Conservation (phyloP, 176 grass and related monocot species). For the Carex pumila region DNA sequence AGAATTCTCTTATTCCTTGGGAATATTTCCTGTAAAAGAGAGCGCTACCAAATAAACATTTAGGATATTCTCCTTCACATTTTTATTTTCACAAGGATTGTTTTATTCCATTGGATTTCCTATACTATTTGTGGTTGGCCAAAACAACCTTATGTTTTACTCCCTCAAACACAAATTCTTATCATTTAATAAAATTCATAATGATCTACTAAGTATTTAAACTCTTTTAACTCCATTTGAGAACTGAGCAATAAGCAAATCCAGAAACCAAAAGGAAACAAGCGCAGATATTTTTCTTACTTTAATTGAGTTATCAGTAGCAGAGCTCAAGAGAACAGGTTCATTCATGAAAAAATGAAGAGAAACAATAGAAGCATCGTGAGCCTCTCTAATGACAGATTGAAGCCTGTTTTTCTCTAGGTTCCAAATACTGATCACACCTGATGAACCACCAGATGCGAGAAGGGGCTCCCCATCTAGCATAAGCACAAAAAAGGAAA, state of each 20-base stretch:
- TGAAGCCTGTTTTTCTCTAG: conserved; percentile 82
- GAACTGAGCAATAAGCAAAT: background rate
- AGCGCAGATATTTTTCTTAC: conserved; percentile 27
- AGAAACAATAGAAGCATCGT: conserved; percentile 81
- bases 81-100: background rate
- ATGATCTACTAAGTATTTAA: background rate
- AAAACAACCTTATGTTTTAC: background rate
- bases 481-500: conserved; percentile 17
- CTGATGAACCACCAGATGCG: conserved; percentile 88
- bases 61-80: background rate
- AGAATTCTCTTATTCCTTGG: background rate
- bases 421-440: conserved; percentile 99
- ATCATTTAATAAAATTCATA: background rate
- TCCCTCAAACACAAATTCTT: background rate
- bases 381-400: conserved; percentile 87
- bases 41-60: background rate
- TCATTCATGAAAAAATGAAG: conserved; percentile 91
- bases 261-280: background rate
- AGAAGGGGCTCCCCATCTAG: conserved; percentile 91
- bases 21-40: background rate
- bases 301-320: conserved; percentile 98
- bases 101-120: background rate
- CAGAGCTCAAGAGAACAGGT: conserved; percentile 93
- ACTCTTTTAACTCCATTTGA: background rate
- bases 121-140: background rate